Conservation (phyloP, 2,329 filamentous ascomycete species). For the Exophiala sp. region DNA sequence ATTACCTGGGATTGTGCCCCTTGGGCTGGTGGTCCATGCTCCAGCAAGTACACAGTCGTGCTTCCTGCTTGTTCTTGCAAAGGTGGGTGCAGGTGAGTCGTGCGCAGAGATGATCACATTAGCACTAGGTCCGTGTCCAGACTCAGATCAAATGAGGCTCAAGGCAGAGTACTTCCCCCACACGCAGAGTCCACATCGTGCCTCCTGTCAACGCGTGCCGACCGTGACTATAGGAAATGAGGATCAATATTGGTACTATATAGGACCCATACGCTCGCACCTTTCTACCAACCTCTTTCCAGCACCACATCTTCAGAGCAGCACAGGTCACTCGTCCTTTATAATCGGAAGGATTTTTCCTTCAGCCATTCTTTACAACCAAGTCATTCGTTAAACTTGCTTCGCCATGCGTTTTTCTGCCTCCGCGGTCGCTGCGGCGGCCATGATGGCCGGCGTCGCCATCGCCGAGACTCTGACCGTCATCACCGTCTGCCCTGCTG, state of each 20-base stretch:
- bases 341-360: conserved; percentile 20
- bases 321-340: conserved; percentile 19
- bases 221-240: conserved; percentile 8
- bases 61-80: neutral
- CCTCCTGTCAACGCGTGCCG: neutral
- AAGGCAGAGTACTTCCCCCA: conserved; percentile 3
- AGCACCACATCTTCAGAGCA: conserved; percentile 5
- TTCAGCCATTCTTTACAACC: conserved; percentile 15
- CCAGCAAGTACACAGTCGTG: neutral
- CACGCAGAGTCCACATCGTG: conserved; percentile 6
- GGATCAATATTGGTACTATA: conserved; percentile 9
- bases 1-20: neutral
- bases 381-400: conserved; percentile 11
- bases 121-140: conserved; percentile 6
- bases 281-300: conserved; percentile 11
- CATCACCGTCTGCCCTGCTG: conserved; percentile 18
- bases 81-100: neutral
- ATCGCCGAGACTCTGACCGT: conserved; percentile 16
- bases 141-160: neutral
- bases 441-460: conserved; percentile 16
- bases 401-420: conserved; percentile 18
- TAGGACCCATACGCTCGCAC: conserved; percentile 9
- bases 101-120: neutral
- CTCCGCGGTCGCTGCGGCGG: conserved; percentile 7
- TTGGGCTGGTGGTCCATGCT: conserved; percentile 12